Conservation (phyloP, 1,139 yeast species). For the Debaryomyces robertsiae region DNA sequence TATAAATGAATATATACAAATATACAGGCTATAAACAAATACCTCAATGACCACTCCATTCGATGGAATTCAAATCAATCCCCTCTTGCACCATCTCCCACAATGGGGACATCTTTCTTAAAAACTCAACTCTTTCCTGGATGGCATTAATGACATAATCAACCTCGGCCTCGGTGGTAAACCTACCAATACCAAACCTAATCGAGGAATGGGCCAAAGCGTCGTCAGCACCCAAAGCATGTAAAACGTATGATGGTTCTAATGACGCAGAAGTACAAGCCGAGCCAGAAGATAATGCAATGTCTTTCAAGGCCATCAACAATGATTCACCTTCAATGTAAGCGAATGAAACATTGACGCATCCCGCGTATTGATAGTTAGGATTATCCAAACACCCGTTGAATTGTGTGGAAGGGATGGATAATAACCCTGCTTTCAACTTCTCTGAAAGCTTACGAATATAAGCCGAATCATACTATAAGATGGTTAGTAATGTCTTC, state of each 20-base stretch:
- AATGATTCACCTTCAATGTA: slow-evolving; percentile 97
- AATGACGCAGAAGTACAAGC: slow-evolving; percentile 98
- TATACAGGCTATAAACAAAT: slow-evolving; percentile 7
- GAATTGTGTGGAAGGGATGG: slow-evolving; percentile 84
- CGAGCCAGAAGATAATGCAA: slow-evolving; percentile 95
- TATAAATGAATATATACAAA: slow-evolving; percentile 1
- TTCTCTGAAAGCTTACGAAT: slow-evolving; percentile 71
- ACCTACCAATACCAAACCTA: slow-evolving; percentile 95
- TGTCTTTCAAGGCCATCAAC: slow-evolving; percentile 95
- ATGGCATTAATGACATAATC: slow-evolving; percentile 92
- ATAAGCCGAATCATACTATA: slow-evolving; percentile 65
- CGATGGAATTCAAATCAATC: slow-evolving; percentile 87
- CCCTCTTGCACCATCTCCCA: slow-evolving; percentile 99
- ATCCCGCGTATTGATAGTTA: slow-evolving; percentile 74
- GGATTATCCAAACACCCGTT: slow-evolving; percentile 74
- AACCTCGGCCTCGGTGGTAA: slow-evolving; percentile 93
- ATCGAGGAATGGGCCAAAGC: slow-evolving; percentile 97
- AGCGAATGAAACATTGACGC: slow-evolving; percentile 95
- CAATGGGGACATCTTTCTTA: slow-evolving; percentile 90
- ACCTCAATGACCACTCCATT: slow-evolving; percentile 93
- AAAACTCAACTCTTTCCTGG: slow-evolving; percentile 82
- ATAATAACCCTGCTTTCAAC: slow-evolving; percentile 69
- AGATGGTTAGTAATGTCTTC: slow-evolving; percentile 21
- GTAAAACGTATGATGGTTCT: slow-evolving; percentile 95
- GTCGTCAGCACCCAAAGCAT: slow-evolving; percentile 97